Evolutionary conservation across 2,329 filamentous ascomycete genomes (phyloP).

Genomic region (Zasmidium angulare): DNA sequence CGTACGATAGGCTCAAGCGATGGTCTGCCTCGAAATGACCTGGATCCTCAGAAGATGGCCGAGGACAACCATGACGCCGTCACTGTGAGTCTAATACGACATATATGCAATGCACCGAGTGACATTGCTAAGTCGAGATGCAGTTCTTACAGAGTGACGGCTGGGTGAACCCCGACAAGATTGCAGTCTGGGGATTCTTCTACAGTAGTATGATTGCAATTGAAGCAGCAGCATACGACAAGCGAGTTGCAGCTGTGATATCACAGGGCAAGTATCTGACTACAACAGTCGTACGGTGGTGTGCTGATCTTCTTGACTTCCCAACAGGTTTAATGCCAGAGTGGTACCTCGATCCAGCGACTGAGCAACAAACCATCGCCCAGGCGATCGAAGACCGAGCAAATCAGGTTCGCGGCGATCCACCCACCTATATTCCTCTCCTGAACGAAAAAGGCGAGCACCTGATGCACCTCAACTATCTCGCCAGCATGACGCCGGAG

Average conservation of each 20-base stretch:
- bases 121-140: background rate
- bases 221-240: constrained; percentile 34
- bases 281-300: too few species aligned
- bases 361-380: constrained; percentile 29
- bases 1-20: constrained; percentile 40
- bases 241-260: constrained; percentile 31
- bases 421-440: constrained; percentile 39
- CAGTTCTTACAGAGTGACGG: constrained; percentile 28
- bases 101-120: too few species aligned
- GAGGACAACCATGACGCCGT: constrained; percentile 40
- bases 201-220: constrained; percentile 31
- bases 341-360: constrained; percentile 16
- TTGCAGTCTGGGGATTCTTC: constrained; percentile 42
- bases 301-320: too few species aligned
- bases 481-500: background rate
- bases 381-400: constrained; percentile 40
- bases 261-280: too few species aligned
- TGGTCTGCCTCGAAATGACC: constrained; percentile 40
- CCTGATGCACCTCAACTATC: constrained; percentile 7
- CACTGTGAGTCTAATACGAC: constrained; percentile 16
- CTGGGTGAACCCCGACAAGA: constrained; percentile 32
- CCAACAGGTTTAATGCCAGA: constrained; percentile 24
- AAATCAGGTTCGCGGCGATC: constrained; percentile 41
- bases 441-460: constrained; percentile 40
- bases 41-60: constrained; percentile 36